Conservation (phyloP, 1,284 basidiomycete species). For the Apiotrichum brassicae region DNA sequence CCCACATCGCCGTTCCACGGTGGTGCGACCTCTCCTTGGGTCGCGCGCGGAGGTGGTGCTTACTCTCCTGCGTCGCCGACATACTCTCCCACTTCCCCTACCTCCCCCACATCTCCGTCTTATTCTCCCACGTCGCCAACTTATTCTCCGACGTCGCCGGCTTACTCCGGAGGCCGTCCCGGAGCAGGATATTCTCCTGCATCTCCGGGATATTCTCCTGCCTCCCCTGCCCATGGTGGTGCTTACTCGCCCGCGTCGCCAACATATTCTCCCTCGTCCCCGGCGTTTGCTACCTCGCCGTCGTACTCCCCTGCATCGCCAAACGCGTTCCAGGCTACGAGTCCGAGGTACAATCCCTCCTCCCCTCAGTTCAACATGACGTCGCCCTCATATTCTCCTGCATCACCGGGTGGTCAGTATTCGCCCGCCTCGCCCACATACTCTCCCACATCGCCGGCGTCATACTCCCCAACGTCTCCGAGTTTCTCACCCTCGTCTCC, state of each 20-base stretch:
- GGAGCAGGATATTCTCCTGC: slow-evolving; percentile 37
- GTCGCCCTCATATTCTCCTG: slow-evolving; percentile 73
- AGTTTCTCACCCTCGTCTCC: slow-evolving; percentile 53
- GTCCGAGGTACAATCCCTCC: too few relatives aligned
- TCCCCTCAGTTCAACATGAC: too few relatives aligned
- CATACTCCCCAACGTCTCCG: slow-evolving; percentile 82
- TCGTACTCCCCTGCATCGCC: too few relatives aligned
- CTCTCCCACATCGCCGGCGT: slow-evolving; percentile 81
- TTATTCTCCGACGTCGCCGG: slow-evolving; percentile 62
- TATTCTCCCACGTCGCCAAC: slow-evolving; percentile 49
- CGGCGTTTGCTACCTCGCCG: too few relatives aligned
- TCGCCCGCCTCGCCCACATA: too few relatives aligned
- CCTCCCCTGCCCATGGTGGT: too few relatives aligned
- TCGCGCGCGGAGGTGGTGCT: slow-evolving; percentile 50
- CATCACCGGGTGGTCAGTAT: too few relatives aligned
- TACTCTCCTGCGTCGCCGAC: slow-evolving; percentile 57
- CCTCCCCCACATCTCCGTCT: slow-evolving; percentile 80
- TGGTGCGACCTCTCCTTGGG: slow-evolving; percentile 64
- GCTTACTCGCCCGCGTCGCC: too few relatives aligned
- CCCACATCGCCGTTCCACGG: slow-evolving; percentile 71
- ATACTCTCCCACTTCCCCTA: slow-evolving; percentile 82
- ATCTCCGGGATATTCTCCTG: slow-evolving; percentile 29
- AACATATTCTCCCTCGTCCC: too few relatives aligned
- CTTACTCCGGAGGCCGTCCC: slow-evolving; percentile 16
- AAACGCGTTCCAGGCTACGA: too few relatives aligned